Conservation (phyloP, 2,329 filamentous ascomycete species). For the Colletotrichum zoysiae region DNA sequence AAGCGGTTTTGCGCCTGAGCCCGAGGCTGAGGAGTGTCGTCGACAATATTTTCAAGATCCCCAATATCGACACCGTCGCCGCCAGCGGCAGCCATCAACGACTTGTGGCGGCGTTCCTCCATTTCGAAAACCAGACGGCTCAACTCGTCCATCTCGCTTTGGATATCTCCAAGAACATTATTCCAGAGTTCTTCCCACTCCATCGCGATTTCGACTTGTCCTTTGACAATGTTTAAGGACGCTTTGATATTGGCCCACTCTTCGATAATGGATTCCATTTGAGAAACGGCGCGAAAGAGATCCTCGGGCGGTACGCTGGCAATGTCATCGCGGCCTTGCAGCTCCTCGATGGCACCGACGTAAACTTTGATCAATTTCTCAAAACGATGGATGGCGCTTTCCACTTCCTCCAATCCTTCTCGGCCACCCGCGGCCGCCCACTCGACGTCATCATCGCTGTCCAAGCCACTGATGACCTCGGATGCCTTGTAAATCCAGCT, state of each 20-base stretch:
- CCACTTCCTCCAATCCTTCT: slow-evolving; percentile 81
- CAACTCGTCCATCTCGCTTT: slow-evolving; percentile 84
- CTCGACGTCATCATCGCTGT: slow-evolving; percentile 97
- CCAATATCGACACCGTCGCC: slow-evolving; percentile 82
- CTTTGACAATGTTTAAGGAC: slow-evolving; percentile 83
- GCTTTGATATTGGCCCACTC: slow-evolving; percentile 88
- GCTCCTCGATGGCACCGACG: slow-evolving; percentile 90
- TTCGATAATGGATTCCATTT: slow-evolving; percentile 88
- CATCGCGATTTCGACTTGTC: slow-evolving; percentile 96
- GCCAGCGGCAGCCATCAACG: slow-evolving; percentile 71
- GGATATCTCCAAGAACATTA: slow-evolving; percentile 91
- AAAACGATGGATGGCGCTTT: slow-evolving; percentile 83
- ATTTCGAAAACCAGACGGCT: slow-evolving; percentile 92
- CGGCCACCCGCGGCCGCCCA: slow-evolving; percentile 92
- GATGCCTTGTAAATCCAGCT: slow-evolving; percentile 94
- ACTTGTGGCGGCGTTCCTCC: slow-evolving; percentile 93
- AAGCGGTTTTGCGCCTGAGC: slow-evolving; percentile 72
- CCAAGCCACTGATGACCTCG: slow-evolving; percentile 87
- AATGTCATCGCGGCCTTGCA: slow-evolving; percentile 86
- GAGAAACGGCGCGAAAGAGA: slow-evolving; percentile 79
- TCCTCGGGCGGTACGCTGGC: slow-evolving; percentile 76
- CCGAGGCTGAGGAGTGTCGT: slow-evolving; percentile 79
- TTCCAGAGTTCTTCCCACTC: slow-evolving; percentile 99
- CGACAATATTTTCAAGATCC: slow-evolving; percentile 92
- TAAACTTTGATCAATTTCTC: slow-evolving; percentile 93